Evolutionary conservation across 371 early-diverging fungal species (phyloP), one percentile per base, ranked within the genome.

Genomic region (Dichotomocladium elegans): DNA sequence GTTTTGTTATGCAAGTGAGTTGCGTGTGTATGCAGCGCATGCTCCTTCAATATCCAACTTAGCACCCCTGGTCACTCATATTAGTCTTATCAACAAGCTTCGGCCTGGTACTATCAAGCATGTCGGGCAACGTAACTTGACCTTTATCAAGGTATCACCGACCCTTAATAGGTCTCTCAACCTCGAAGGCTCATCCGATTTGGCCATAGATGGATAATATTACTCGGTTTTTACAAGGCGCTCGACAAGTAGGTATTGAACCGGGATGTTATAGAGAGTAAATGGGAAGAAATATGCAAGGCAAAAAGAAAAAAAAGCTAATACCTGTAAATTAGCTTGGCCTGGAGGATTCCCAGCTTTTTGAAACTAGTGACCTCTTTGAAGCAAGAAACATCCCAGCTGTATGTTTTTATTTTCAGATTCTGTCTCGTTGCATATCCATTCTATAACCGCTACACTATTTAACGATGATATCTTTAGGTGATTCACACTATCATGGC

Each of bases 351-450:
- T 77, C 88, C 28, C 93, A 95, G 58, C 64, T 95, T 44, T 95
- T 95, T 63, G 88, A 92, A 60, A 93, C 96, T 0, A 86, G 87
- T 1, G 96, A 95, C 68, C 66, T 95, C 19, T 92, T 86, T 60
- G 94, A 95, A 43, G 89, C 81, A 40, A 92, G 88, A 61, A 85
- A 93, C 65, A 85, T 94, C 79, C 72, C 70, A 14, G 83, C 82
- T 54, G 89, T 90, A 67, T 51, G 62, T 42, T n/a, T n/a, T n/a
- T n/a, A n/a, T n/a, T n/a, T n/a, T n/a, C n/a, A n/a, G n/a, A n/a
- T n/a, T n/a, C n/a, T n/a, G n/a, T n/a, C n/a, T n/a, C n/a, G n/a
- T n/a, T n/a, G n/a, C n/a, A n/a, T n/a, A n/a, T n/a, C n/a, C n/a
- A n/a, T n/a, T n/a, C n/a, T n/a, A n/a, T n/a, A n/a, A n/a, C n/a